A percentile compares a stretch with the other conserved stretches of the same genome.
These are phyloP conservation scores for Atkinsonella texensis DNA, from an alignment of 2,329 filamentous ascomycete species.

Conservation along the genomic window DNA sequence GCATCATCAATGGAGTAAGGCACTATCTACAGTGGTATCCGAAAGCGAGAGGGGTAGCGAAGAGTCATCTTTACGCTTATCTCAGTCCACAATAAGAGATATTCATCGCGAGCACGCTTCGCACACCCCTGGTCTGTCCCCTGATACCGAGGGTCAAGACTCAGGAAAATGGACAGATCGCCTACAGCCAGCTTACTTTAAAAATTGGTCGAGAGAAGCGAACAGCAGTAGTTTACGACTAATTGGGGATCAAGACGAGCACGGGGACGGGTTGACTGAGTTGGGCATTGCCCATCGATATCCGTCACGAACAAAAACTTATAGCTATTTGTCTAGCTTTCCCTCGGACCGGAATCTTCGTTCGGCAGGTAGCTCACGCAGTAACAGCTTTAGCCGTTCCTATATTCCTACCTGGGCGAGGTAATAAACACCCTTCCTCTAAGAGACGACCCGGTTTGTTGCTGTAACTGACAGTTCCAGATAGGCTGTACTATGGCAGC, in stretches of 20 bases:
- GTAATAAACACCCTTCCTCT: constrained; percentile 18
- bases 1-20: constrained; percentile 50
- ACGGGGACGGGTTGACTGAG: constrained; percentile 52
- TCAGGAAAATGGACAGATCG: constrained; percentile 25
- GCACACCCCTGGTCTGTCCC: background rate
- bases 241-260: constrained; percentile 48
- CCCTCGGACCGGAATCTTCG: constrained; percentile 40
- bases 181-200: constrained; percentile 32
- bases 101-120: constrained; percentile 30
- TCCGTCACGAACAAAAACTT: constrained; percentile 42
- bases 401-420: constrained; percentile 43
- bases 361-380: constrained; percentile 37
- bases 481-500: constrained; percentile 57
- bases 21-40: constrained; percentile 51
- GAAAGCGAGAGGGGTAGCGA: constrained; percentile 45
- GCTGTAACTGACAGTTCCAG: background rate
- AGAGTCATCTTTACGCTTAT: constrained; percentile 35
- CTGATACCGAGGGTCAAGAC: background rate
- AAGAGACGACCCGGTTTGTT: constrained; percentile 7
- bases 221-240: constrained; percentile 27
- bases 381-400: constrained; percentile 31
- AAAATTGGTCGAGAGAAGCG: constrained; percentile 23
- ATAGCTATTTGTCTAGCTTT: constrained; percentile 35
- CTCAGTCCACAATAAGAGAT: constrained; percentile 29
- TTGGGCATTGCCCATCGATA: constrained; percentile 40